phyloP scores from a whole-genome alignment of 1,284 basidiomycete species.

The Ceratobasidium sp. region DNA sequence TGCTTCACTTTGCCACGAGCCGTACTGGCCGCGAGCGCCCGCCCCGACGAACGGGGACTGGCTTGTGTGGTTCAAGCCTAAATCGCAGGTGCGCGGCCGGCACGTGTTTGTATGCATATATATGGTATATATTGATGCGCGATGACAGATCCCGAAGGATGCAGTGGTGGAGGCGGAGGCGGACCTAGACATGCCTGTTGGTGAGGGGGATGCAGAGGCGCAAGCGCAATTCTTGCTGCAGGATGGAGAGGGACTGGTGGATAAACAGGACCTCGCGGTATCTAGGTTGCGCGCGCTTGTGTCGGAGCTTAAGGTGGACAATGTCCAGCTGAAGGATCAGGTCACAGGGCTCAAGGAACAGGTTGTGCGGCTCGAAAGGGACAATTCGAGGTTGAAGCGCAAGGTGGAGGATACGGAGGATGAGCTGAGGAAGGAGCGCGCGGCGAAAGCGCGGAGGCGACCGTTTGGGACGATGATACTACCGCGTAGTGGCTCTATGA shows the following conservation, averaged over 20 bases:
- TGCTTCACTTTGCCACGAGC: background rate
- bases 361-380: background rate
- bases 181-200: no score
- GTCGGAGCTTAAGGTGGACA: background rate
- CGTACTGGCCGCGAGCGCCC: background rate
- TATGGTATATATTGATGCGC: background rate
- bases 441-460: background rate
- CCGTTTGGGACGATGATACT: no score
- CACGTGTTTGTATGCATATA: background rate
- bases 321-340: background rate
- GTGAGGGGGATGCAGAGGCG: background rate
- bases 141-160: background rate
- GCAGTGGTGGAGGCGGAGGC: background rate
- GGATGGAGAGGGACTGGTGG: background rate
- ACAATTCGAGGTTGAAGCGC: background rate
- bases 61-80: background rate
- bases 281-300: background rate
- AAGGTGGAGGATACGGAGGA: background rate
- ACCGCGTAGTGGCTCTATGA: no score
- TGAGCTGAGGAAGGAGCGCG: background rate
- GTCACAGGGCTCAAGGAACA: background rate
- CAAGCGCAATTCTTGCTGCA: background rate
- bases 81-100: background rate
- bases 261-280: background rate
- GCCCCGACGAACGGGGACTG: background rate